Base-by-base conservation (phyloP, 2,329 filamentous ascomycete species). In the Neonectria ditissima region DNA sequence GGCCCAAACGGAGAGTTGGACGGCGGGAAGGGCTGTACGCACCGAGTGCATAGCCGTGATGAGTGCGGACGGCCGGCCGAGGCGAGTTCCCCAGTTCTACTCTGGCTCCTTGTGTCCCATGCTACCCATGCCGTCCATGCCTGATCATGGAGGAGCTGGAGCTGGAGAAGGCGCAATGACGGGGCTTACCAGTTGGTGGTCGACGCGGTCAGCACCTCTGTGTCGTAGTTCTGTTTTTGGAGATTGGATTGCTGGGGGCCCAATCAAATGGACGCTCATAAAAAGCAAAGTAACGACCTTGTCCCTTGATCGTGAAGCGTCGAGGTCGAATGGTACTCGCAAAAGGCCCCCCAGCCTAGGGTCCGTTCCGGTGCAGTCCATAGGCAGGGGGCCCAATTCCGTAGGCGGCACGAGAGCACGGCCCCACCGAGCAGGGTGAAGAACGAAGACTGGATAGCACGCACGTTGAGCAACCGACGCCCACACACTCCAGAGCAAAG, bases 201-300 rank as follows among this genome's bases (percentile, higher is more conserved):
- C 39, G 41, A 47, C 20, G 32, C 28, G 24, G 11, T 24, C 20
- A 52, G 39, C 28, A 30, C 28, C 30, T 57, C 52, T 22, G 30
- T 52, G 45, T 34, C 45, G 52, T 26, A 13, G 10, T 55, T 48
- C 54, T 47, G 54, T 57, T 32, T 30, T 63, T 59, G 65, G 65
- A 67, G 64, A 64, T 67, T 66, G 66, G 51, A 51, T 64, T 67
- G 50, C 53, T 20, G 48, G 52, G 48, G 56, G 53, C 51, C 69
- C 70, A 72, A 72, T 70, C 62, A 67, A 65, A 58, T 39, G 13
- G 50, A 48, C 39, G 20, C 55, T 53, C 54, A n/a, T 52, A 67
- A 70, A 73, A 73, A 66, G 60, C 68, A 73, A 65, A 59, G 53
- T 16, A 56, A 59, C 57, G 65, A 48, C 59, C 55, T 64, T 56